Evolutionary conservation across 225 moss, liverwort and hornwort species (phyloP).

Genomic region (Bryoerythrophyllum caledonicum): DNA sequence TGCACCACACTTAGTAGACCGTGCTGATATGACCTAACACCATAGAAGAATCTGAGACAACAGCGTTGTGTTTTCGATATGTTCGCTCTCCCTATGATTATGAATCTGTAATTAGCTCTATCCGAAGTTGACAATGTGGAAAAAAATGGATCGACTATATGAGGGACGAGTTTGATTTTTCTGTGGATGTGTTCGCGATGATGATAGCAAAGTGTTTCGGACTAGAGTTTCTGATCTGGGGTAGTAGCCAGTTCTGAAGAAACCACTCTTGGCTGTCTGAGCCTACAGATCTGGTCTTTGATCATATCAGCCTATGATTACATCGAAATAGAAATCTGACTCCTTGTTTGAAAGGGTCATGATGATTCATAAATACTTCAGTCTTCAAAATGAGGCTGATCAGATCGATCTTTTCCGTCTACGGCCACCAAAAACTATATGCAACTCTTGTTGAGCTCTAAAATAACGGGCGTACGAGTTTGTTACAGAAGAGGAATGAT

Average conservation of each 20-base stretch:
- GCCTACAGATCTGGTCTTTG: background rate
- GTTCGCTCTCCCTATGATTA: slow-evolving; percentile 29
- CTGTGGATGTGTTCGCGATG: slow-evolving; percentile 15
- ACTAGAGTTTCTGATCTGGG: slow-evolving; percentile 79
- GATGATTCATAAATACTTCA: slow-evolving; percentile 1
- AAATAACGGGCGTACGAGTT: too few species aligned
- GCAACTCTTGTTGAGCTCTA: too few species aligned
- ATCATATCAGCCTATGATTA: slow-evolving; percentile 24
- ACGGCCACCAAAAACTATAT: too few species aligned
- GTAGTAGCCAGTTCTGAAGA: slow-evolving; percentile 46
- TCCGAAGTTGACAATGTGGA: slow-evolving; percentile 27
- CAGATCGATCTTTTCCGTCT: too few species aligned
- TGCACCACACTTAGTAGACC: slow-evolving; percentile 57
- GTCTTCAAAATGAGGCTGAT: slow-evolving; percentile 34
- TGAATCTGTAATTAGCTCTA: slow-evolving; percentile 36
- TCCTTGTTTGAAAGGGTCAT: background rate
- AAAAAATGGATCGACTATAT: slow-evolving; percentile 49
- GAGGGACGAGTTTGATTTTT: slow-evolving; percentile 19
- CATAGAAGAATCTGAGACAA: slow-evolving; percentile 39
- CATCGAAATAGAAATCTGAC: background rate
- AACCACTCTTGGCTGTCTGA: slow-evolving; percentile 54
- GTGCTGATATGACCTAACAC: slow-evolving; percentile 61
- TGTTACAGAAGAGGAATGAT: too few species aligned
- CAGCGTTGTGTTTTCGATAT: background rate
- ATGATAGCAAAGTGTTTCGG: slow-evolving; percentile 59